Conservation (phyloP, 1,139 yeast species). For the Yamadazyma kanchanaburiensis region DNA sequence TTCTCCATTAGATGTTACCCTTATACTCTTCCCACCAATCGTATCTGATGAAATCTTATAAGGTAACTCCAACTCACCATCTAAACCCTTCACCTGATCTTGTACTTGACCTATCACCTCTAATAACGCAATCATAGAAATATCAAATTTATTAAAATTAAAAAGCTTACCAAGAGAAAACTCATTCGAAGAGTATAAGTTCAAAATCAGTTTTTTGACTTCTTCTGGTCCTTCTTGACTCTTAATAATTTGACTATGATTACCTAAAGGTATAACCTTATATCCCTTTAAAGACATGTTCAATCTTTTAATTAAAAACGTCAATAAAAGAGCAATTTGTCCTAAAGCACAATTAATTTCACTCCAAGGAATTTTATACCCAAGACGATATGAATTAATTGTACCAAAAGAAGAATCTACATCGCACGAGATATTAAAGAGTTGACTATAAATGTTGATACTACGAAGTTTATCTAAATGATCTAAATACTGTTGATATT, state of each 20-base stretch:
- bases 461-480: slow-evolving; percentile 69
- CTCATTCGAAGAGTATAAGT: slow-evolving; percentile 63
- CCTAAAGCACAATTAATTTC: slow-evolving; percentile 94
- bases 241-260: slow-evolving; percentile 75
- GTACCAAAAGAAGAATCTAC: slow-evolving; percentile 71
- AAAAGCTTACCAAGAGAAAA: slow-evolving; percentile 66
- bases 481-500: slow-evolving; percentile 57
- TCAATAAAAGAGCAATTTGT: slow-evolving; percentile 66
- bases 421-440: slow-evolving; percentile 78
- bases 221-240: slow-evolving; percentile 18
- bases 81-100: slow-evolving; percentile 41
- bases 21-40: slow-evolving; percentile 76
- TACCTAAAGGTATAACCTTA: slow-evolving; percentile 77
- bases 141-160: slow-evolving; percentile 67
- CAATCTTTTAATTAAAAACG: slow-evolving; percentile 61
- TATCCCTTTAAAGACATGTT: slow-evolving; percentile 56
- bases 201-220: slow-evolving; percentile 26
- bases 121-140: slow-evolving; percentile 72
- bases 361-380: slow-evolving; percentile 77
- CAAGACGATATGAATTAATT: slow-evolving; percentile 80
- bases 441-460: slow-evolving; percentile 76
- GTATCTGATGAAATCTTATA: slow-evolving; percentile 57
- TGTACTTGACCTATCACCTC: slow-evolving; percentile 62
- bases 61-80: slow-evolving; percentile 66
- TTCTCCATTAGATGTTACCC: slow-evolving; percentile 69